Evolutionary conservation across 176 grass and related monocot genomes (phyloP), one percentile per base, ranked within the genome.

Genomic region (Puya raimondii): DNA sequence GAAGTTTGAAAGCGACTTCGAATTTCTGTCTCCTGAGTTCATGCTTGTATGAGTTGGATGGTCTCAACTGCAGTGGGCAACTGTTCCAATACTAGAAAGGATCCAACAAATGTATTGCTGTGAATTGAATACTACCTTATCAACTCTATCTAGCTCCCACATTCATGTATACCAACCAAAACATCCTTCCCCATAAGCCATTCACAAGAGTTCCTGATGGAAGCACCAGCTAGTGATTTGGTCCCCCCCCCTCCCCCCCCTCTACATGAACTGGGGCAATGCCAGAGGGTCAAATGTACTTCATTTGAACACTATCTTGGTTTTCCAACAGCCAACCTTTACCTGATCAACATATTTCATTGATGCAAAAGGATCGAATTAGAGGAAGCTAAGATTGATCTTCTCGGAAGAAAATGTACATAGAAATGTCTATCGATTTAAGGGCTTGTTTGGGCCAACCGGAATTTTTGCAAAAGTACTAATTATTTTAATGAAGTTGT

Each of bases 141-240:
- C 67, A 79, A 79, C 64, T 23, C 63, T 66, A 66, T 79, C 72
- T 51, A 61, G 50, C 72, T 74, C 51, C 9, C 14, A 61, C 79
- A 76, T 72, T 79, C 74, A 77, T 53, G 67, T 69, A 72, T 63
- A 84, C 70, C 74, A 80, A 79, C 70, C 76, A 66, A 59, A 72
- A 53, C 22, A 68, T 51, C 61, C 26, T 48, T 51, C 70, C 73
- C 76, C 23, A 4, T 23, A 59, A 48, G 51, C 25, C 57, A 18
- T 42, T 58, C 78, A 49, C 56, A 61, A 13, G 15, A 61, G 56
- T 20, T n/a, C 56, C 10, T 16, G 52, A 61, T 18, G 16, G 21
- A 61, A 49, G 42, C 47, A 6, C 6, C n/a, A 48, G 11, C 6
- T 49, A 49, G 42, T 47, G 15, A 48, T 42, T 48, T 67, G 12